Percentiles rank a stretch among this genome's conserved stretches.
Conservation (phyloP, 371 early-diverging fungal genomes). For the Edhazardia aedis region DNA sequence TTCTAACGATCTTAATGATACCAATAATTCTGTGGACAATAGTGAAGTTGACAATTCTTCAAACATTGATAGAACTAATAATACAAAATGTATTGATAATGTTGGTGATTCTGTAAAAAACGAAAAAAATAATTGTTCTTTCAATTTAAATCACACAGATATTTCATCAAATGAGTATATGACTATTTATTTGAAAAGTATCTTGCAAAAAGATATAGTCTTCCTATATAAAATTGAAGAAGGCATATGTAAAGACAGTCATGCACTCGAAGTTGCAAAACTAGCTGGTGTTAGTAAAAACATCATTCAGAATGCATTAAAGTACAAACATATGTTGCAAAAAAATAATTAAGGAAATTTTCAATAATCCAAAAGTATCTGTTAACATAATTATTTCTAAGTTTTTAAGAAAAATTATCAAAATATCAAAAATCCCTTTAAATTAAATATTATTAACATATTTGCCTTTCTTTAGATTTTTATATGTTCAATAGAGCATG, state of each 20-base stretch:
- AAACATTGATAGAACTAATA: neutral
- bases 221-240: constrained; percentile 73
- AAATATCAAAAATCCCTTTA: no score
- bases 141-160: neutral
- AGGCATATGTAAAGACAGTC: constrained; percentile 59
- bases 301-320: constrained; percentile 33
- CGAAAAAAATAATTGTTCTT: neutral
- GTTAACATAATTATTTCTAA: no score
- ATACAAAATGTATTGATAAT: neutral
- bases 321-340: neutral
- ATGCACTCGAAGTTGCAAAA: constrained; percentile 72
- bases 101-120: neutral
- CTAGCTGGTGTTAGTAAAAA: constrained; percentile 69
- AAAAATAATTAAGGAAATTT: neutral
- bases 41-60: neutral
- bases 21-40: constrained; percentile 1
- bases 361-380: no score
- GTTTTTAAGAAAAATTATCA: no score
- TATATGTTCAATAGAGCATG: no score
- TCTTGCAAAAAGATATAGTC: constrained; percentile 53
- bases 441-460: no score
- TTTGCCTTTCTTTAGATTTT: no score
- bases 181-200: constrained; percentile 30
- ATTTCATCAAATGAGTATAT: no score
- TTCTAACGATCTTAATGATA: neutral